These are phyloP conservation scores for Aspergillus floridensis DNA, from an alignment of 2,329 filamentous ascomycete genomes.

Conservation along the genomic window DNA sequence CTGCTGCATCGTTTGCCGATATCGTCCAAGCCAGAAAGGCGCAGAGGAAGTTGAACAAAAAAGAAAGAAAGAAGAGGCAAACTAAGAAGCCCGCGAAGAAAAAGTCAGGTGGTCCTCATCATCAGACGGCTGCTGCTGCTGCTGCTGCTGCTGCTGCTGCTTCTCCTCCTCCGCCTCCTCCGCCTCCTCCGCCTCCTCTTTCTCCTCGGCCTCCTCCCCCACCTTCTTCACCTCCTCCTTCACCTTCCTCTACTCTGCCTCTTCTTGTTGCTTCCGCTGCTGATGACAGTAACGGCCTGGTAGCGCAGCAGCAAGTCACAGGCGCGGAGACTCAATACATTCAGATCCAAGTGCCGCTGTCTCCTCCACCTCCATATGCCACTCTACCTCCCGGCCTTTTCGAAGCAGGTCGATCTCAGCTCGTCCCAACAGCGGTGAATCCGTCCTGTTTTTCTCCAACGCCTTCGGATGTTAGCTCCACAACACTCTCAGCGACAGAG, in stretches of 20 bases:
- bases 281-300: background rate
- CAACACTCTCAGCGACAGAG: background rate
- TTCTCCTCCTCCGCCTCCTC: too few species aligned
- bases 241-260: too few species aligned
- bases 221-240: too few species aligned
- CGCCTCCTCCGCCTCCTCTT: too few species aligned
- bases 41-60: background rate
- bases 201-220: too few species aligned
- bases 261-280: too few species aligned
- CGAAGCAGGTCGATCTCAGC: background rate
- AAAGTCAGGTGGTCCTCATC: constrained; percentile 2
- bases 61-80: constrained; percentile 14
- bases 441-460: background rate
- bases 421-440: background rate
- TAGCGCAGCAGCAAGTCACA: background rate
- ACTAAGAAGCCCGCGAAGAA: constrained; percentile 10
- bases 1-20: too few species aligned
- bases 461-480: background rate
- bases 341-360: background rate
- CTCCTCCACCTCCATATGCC: background rate
- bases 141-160: too few species aligned
- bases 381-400: background rate
- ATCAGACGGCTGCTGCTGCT: background rate
- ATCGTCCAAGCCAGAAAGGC: too few species aligned
- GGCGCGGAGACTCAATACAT: background rate